Evolutionary conservation across 1,284 basidiomycete species (phyloP).

Genomic region (Volvariella volvacea): DNA sequence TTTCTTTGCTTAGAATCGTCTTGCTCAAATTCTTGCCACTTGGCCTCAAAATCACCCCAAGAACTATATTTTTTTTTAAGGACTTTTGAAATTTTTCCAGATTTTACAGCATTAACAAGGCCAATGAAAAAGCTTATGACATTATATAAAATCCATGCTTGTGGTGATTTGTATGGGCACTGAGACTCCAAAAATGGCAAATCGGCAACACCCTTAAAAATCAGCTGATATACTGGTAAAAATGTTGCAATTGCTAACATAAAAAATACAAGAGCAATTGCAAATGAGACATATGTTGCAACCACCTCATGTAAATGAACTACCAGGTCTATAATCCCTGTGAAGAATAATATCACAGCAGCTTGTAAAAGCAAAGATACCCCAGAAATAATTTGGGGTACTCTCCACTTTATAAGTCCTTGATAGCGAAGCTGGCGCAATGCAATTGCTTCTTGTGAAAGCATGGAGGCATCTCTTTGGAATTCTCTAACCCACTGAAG

Average conservation of each 20-base stretch:
- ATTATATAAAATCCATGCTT: background rate
- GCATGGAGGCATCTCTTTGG: background rate
- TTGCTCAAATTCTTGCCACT: no score
- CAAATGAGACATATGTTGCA: background rate
- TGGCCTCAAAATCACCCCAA: no score
- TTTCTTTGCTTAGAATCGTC: no score
- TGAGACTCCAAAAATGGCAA: background rate
- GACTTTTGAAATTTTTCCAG: no score
- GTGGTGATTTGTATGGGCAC: conserved; percentile 3
- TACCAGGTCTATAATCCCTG: conserved; percentile 3
- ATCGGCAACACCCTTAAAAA: background rate
- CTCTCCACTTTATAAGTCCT: background rate
- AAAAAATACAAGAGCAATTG: background rate
- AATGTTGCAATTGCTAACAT: background rate
- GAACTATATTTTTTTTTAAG: no score
- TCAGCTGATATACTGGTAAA: background rate
- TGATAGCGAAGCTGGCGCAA: background rate
- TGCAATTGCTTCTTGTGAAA: background rate
- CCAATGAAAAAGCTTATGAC: background rate
- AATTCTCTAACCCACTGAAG: conserved; percentile 1
- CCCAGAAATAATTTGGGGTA: background rate
- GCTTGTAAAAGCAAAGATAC: conserved; percentile 3
- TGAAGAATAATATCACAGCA: conserved; percentile 3
- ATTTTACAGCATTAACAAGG: background rate
- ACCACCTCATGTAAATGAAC: background rate